These are phyloP conservation scores for Termitomyces sp. DNA, from an alignment of 768 basidiomycete genomes.

Conservation along the genomic window DNA sequence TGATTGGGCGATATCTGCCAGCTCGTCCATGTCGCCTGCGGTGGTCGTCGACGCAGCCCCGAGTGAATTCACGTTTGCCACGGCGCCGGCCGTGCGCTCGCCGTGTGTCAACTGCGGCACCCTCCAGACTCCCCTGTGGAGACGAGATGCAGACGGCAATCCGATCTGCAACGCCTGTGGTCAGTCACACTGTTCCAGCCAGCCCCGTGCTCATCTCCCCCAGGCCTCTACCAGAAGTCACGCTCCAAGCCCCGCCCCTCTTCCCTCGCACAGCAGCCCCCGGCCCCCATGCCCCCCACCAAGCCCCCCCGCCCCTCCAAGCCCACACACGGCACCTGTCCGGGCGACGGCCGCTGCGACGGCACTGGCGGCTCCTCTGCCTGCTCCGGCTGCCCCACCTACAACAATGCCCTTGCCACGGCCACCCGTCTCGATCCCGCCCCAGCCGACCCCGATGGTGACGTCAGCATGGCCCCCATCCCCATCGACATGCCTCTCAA, in stretches of 20 bases:
- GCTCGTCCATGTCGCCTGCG: constrained; percentile 14
- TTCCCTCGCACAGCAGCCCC: constrained; percentile 39
- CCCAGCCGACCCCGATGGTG: constrained; percentile 17
- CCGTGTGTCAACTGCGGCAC: constrained; percentile 75
- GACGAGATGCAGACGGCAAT: constrained; percentile 76
- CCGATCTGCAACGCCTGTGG: constrained; percentile 89
- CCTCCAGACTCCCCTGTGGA: constrained; percentile 78
- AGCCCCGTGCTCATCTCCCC: constrained; percentile 7
- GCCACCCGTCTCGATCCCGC: constrained; percentile 11
- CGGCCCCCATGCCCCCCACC: constrained; percentile 15
- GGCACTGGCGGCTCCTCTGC: constrained; percentile 92
- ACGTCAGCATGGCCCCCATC: constrained; percentile 10
- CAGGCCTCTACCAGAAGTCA: constrained; percentile 84
- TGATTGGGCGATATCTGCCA: constrained; percentile 32
- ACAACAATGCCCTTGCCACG: constrained; percentile 73
- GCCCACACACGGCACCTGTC: constrained; percentile 70
- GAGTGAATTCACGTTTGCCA: constrained; percentile 14
- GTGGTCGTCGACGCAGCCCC: constrained; percentile 15
- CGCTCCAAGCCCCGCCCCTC: constrained; percentile 71
- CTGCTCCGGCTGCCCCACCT: constrained; percentile 95
- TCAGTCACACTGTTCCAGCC: constrained; percentile 18
- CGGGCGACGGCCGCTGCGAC: constrained; percentile 96
- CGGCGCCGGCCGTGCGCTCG: constrained; percentile 23
- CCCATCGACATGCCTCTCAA: constrained; percentile 5
- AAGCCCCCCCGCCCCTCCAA: constrained; percentile 7